Percentiles rank a stretch among this genome's conserved stretches.
phyloP scores from a whole-genome alignment of 495 filamentous ascomycete genomes.

The Staphylotrichum tortipilum region DNA sequence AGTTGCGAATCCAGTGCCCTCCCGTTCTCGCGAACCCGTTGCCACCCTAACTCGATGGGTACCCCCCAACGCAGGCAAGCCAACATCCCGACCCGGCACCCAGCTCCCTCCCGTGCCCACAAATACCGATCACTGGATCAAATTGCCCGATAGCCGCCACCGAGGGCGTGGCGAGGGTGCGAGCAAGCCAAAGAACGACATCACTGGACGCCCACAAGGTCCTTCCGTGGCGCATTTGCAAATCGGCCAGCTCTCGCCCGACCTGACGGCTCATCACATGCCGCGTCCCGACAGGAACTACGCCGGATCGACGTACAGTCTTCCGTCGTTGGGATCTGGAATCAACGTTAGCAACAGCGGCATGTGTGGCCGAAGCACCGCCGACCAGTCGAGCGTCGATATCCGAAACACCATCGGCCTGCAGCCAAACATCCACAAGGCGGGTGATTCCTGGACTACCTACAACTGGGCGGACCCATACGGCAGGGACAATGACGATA shows the following conservation, averaged over 20 bases:
- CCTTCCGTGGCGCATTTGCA: no score
- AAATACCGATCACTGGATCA: no score
- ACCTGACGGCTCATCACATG: neutral
- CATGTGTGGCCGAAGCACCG: neutral
- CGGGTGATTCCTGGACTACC: neutral
- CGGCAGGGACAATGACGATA: slow-evolving; percentile 4
- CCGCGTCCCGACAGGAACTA: slow-evolving; percentile 11
- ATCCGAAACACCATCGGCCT: slow-evolving; percentile 15
- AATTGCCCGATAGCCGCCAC: no score
- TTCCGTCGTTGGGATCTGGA: slow-evolving; percentile 2
- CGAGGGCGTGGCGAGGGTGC: no score
- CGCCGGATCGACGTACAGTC: slow-evolving; percentile 4
- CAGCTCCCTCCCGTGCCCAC: no score
- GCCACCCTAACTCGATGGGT: no score
- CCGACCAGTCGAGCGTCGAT: neutral
- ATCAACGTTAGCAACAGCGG: slow-evolving; percentile 14
- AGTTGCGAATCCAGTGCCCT: no score
- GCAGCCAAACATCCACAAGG: neutral
- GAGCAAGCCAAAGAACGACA: no score
- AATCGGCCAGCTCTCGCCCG: neutral
- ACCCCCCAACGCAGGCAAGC: no score
- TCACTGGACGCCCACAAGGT: no score
- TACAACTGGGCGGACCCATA: slow-evolving; percentile 2
- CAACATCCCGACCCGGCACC: no score
- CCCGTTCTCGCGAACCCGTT: no score